Conservation (phyloP, 106 monocot species). For the Acorus gramineus region DNA sequence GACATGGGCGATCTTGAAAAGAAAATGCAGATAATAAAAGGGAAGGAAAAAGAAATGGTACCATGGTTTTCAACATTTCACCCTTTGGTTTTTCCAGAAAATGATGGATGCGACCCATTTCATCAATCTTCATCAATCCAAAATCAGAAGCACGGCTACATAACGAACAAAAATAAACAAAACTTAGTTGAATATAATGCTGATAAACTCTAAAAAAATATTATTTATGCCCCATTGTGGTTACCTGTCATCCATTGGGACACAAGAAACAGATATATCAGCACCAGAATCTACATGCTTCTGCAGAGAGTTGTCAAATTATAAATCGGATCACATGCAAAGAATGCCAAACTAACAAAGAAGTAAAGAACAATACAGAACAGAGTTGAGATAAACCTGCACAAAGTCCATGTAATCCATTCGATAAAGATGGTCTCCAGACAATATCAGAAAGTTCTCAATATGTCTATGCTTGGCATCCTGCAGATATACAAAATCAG, state of each 20-base stretch:
- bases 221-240: no score
- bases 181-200: no score
- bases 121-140: constrained; percentile 46
- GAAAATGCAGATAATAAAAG: not conserved
- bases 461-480: constrained; percentile 42
- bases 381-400: constrained; percentile 16
- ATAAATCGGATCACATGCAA: not conserved
- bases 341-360: not conserved
- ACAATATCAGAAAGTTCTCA: constrained; percentile 46
- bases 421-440: constrained; percentile 49
- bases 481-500: constrained; percentile 2
- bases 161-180: not conserved
- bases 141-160: constrained; percentile 51
- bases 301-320: constrained; percentile 20
- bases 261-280: constrained; percentile 51
- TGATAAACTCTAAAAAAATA: no score
- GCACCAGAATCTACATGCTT: constrained; percentile 39
- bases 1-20: no score
- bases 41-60: constrained; percentile 1
- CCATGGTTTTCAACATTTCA: constrained; percentile 39
- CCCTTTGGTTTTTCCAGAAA: constrained; percentile 58
- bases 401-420: constrained; percentile 67
- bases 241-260: constrained; percentile 54
- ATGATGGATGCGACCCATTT: constrained; percentile 26
- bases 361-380: not conserved